A percentile compares a stretch with the other conserved stretches of the same genome.
Conservation (phyloP, 2,329 filamentous ascomycete species). For the Xylaria sp. region DNA sequence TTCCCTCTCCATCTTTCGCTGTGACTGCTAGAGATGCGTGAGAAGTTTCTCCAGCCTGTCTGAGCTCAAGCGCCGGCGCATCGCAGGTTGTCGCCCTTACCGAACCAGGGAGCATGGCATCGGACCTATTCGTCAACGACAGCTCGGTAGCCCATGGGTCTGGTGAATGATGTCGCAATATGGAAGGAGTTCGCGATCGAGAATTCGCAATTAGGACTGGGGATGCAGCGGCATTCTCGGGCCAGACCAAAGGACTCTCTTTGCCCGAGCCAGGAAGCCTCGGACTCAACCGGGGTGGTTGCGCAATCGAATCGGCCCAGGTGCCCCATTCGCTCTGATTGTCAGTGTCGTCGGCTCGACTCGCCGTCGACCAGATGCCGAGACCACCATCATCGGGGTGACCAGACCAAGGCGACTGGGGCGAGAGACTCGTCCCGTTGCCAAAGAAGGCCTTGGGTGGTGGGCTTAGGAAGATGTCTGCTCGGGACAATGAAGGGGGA, state of each 20-base stretch:
- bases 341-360: constrained; percentile 42
- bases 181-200: constrained; percentile 49
- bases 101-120: constrained; percentile 25
- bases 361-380: constrained; percentile 54
- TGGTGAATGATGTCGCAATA: constrained; percentile 53
- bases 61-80: constrained; percentile 14
- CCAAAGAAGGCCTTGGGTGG: constrained; percentile 58
- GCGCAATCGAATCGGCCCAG: constrained; percentile 48
- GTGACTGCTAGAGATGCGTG: not conserved
- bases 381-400: constrained; percentile 53
- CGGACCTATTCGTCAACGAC: constrained; percentile 43
- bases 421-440: constrained; percentile 46
- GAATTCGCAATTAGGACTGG: constrained; percentile 49
- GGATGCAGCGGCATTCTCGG: constrained; percentile 53
- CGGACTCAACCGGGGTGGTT: constrained; percentile 48
- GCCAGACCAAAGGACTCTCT: constrained; percentile 56
- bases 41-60: constrained; percentile 12
- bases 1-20: not conserved
- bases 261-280: constrained; percentile 50
- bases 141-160: constrained; percentile 57
- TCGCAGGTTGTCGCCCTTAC: constrained; percentile 23
- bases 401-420: constrained; percentile 56
- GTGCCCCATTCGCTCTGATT: constrained; percentile 48
- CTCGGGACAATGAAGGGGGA: constrained; percentile 46
- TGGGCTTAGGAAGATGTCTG: constrained; percentile 54